These are phyloP conservation scores for Monilinia fructicola DNA, from an alignment of 2,329 filamentous ascomycete genomes.

Conservation along the genomic window DNA sequence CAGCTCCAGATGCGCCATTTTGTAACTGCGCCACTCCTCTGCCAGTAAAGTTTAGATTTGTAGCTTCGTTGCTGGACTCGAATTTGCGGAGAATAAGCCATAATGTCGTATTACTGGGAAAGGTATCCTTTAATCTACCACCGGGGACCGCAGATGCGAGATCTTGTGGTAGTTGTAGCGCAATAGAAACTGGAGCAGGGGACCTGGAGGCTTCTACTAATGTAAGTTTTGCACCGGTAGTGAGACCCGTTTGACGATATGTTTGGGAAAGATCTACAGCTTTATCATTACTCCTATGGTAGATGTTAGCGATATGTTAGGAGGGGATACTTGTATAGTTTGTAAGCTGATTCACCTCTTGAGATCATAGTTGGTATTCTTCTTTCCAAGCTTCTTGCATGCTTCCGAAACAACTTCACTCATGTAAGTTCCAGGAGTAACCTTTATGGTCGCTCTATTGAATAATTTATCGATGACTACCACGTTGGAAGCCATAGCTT, in stretches of 20 bases:
- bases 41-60: conserved; percentile 77
- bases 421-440: conserved; percentile 75
- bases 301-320: conserved; percentile 17
- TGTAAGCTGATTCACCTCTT: conserved; percentile 57
- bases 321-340: not conserved
- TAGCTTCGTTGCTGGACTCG: conserved; percentile 63
- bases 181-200: conserved; percentile 80
- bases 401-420: conserved; percentile 85
- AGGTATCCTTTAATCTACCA: conserved; percentile 75
- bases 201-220: conserved; percentile 85
- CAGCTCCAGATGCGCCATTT: conserved; percentile 55
- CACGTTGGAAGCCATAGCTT: conserved; percentile 78
- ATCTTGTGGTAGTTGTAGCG: conserved; percentile 76
- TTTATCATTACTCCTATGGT: conserved; percentile 73
- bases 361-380: conserved; percentile 71
- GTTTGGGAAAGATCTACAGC: conserved; percentile 80
- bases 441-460: conserved; percentile 77
- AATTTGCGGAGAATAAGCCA: conserved; percentile 91
- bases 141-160: conserved; percentile 63
- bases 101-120: conserved; percentile 81
- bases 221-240: conserved; percentile 85
- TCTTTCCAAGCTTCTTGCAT: conserved; percentile 67
- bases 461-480: conserved; percentile 81
- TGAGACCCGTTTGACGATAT: conserved; percentile 78
- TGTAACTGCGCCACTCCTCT: conserved; percentile 68